Evolutionary conservation across 2,329 filamentous ascomycete species (phyloP).

Genomic region (Macrophomina tecta): DNA sequence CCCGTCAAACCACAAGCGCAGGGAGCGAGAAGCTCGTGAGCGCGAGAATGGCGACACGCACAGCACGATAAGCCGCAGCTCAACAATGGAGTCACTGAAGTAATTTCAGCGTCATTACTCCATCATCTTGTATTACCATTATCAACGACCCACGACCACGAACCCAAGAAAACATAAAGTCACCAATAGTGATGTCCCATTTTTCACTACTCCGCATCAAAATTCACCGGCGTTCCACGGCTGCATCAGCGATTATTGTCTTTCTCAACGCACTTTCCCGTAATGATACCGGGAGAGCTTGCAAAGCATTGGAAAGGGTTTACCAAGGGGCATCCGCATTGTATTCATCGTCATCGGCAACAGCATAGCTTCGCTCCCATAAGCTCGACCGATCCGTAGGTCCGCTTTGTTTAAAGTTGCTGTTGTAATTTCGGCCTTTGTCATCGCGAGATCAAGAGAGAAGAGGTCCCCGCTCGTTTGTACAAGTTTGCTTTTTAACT

Average conservation of each 20-base stretch:
- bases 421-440: constrained; percentile 18
- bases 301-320: constrained; percentile 23
- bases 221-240: constrained; percentile 16
- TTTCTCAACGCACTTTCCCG: constrained; percentile 19
- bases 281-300: constrained; percentile 22
- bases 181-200: constrained; percentile 7
- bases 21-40: constrained; percentile 42
- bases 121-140: constrained; percentile 13
- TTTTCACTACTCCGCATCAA: constrained; percentile 12
- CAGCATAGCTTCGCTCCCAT: not conserved
- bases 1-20: constrained; percentile 50
- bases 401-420: constrained; percentile 8
- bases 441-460: constrained; percentile 24
- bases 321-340: constrained; percentile 11
- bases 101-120: constrained; percentile 13
- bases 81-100: constrained; percentile 38
- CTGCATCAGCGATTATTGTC: constrained; percentile 21
- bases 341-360: not conserved
- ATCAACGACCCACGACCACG: constrained; percentile 26
- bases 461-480: constrained; percentile 24
- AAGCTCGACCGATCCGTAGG: constrained; percentile 4
- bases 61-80: constrained; percentile 43
- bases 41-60: constrained; percentile 33
- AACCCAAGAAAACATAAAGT: constrained; percentile 14
- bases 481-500: constrained; percentile 10